A percentile compares a stretch with the other conserved stretches of the same genome.
phyloP scores from a whole-genome alignment of 306 rosid species.

The Quercus dentata region DNA sequence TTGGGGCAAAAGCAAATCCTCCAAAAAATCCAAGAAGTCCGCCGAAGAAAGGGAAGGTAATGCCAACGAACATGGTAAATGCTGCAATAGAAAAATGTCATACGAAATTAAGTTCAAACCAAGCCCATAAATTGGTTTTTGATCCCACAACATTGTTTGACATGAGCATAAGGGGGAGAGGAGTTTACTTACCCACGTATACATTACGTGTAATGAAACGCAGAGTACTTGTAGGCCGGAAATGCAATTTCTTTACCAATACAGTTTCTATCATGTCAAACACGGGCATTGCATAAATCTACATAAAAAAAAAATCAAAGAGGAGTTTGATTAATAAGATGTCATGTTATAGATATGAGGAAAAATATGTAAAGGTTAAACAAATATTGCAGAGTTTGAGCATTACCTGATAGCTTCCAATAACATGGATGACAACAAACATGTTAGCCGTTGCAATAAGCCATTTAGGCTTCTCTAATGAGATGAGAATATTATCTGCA shows the following conservation, averaged over 20 bases:
- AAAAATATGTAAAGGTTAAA: background rate
- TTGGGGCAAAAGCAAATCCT: conserved; percentile 92
- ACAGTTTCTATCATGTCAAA: conserved; percentile 90
- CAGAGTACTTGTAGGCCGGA: conserved; percentile 45
- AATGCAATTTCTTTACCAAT: conserved; percentile 64
- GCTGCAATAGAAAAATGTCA: conserved; percentile 35
- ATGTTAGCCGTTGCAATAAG: conserved; percentile 79
- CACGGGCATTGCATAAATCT: conserved; percentile 93
- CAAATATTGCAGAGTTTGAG: background rate
- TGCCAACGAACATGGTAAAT: conserved; percentile 66
- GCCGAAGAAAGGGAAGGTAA: conserved; percentile 76
- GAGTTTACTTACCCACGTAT: conserved; percentile 65
- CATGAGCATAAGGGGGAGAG: background rate
- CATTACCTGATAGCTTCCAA: conserved; percentile 93
- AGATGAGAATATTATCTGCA: conserved; percentile 50
- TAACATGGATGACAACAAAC: conserved; percentile 87
- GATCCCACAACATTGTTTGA: background rate
- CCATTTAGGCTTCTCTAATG: conserved; percentile 70
- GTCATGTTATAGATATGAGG: background rate
- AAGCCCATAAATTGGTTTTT: background rate
- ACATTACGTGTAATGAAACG: conserved; percentile 59
- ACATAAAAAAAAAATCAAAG: background rate
- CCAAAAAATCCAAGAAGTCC: conserved; percentile 77
- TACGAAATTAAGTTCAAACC: background rate
- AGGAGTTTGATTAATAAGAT: background rate